Base-by-base conservation (phyloP, 1,284 basidiomycete species). In the Rhodotorula sp. region DNA sequence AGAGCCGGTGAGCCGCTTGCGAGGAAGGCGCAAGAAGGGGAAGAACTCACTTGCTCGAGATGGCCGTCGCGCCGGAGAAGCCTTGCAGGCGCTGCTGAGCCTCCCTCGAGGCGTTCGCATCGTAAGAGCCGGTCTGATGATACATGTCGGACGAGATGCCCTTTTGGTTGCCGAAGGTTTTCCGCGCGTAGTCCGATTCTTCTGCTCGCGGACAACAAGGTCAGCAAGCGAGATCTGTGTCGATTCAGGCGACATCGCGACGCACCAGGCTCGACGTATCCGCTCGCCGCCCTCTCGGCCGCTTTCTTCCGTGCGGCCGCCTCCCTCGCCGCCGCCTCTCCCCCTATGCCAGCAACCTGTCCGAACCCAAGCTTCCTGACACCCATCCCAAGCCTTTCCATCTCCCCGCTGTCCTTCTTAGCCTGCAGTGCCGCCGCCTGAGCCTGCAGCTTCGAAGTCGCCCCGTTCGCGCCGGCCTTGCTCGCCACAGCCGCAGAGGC, bases 131-230 rank as follows among this genome's bases (percentile, higher is more conserved):
- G 39, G 95, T 87, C 49, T 90, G 91, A 81, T 98, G 98, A 85
- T 92, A 98, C 90, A 95, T 94, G 80, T 99, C 96, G 2, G 92
- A 95, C 8, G 93, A 96, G 80, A 99, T 97, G 59, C 86, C 91
- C 81, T 98, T 99, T 79, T 98, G 95, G 72, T 79, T 82, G 1
- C 92, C 91, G 79, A 99, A 99, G 78, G 92, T 92, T 34, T 93
- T 89, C 71, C 94, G 87, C 3, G 96, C 95, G 34, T 87, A 88
- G 64, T 69, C 60, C 17, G 62, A 53, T 24, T 69, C 62, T 34
- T 69, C 74, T 69, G 56, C 11, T 19, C 8, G 34, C 1, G 24
- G 24, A n/a, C 22, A 44, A 11, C 6, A 17, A 19, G 4, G 53
- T 22, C 8, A 54, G 20, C 22, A 27, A 30, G 34, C 1, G 34